Conservation (phyloP, 129 eudicot species). For the Pulicaria dysenterica region DNA sequence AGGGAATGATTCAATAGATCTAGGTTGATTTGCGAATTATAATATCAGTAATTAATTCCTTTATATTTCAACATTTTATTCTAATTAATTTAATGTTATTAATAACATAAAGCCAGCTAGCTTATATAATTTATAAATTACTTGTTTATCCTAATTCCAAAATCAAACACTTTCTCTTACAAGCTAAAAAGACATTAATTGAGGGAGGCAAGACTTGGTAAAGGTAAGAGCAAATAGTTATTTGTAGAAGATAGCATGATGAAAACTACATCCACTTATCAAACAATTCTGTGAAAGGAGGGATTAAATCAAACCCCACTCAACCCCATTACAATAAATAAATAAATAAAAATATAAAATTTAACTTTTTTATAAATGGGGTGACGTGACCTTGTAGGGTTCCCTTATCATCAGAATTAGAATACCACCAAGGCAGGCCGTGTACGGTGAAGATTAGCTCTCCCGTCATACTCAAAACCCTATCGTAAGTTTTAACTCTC, state of each 20-base stretch:
- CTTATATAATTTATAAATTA: too few species aligned
- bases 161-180: too few species aligned
- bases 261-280: constrained; percentile 51
- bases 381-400: constrained; percentile 39
- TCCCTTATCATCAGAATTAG: constrained; percentile 38
- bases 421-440: constrained; percentile 36
- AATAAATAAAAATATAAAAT: neutral
- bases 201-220: neutral
- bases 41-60: too few species aligned
- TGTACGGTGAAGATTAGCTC: constrained; percentile 32
- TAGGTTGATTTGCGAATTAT: too few species aligned
- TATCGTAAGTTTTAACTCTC: constrained; percentile 34
- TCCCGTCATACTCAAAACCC: constrained; percentile 39
- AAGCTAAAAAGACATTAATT: too few species aligned
- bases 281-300: constrained; percentile 22
- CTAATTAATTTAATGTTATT: too few species aligned
- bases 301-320: constrained; percentile 36
- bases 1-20: too few species aligned
- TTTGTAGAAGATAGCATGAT: constrained; percentile 27
- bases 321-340: constrained; percentile 10
- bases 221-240: constrained; percentile 25
- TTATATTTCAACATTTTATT: too few species aligned
- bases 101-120: too few species aligned
- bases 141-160: too few species aligned
- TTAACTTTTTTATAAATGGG: constrained; percentile 35